Evolutionary conservation across 805 yeast genomes (phyloP), one percentile per base, ranked within the genome.

Genomic region (Saccharomycopsis capsularis): DNA sequence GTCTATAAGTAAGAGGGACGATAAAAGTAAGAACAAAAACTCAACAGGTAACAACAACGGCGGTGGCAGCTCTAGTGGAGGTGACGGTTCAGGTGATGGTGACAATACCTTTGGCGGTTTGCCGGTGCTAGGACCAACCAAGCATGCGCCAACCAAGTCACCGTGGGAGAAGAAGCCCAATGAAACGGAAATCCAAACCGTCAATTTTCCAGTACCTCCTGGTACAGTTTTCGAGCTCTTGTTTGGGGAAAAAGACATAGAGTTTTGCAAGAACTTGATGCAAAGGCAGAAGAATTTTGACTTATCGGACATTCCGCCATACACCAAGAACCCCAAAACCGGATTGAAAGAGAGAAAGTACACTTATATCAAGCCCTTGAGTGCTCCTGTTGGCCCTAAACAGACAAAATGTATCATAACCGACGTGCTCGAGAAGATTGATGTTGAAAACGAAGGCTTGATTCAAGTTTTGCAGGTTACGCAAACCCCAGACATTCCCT

Each of bases 401-500:
- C 84, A 83, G 56, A 84, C 95, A 0, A 66, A 66, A 50, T 84
- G 91, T 67, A 61, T 69, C 16, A 81, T 85, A 42, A 69, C 71
- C 3, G 95, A 85, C 58, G 70, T 70, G 2, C 59, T 84, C 16
- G 78, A 79, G 27, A 68, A 32, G 4, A 29, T 30, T 15, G 45
- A 42, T 42, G 19, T 75, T 18, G 68, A 73, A 4, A 65, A 68
- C 23, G 54, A 50, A 13, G 55, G 53, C 9, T 66, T 61, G 49
- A 68, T 79, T 21, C 67, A 70, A 27, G 76, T 80, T 2, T 69
- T 73, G 2, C 85, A 82, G 55, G 61, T 69, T 1, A 79, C 89
- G 0, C 74, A 71, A 43, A 81, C 88, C 0, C 95, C 93, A 0
- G 93, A 85, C 65, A 87, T 85, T n/a, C 95, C 95, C 0, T 79